Evolutionary conservation across 148 eudicot species (phyloP).

Genomic region (Rhododendron ferrugineum): DNA sequence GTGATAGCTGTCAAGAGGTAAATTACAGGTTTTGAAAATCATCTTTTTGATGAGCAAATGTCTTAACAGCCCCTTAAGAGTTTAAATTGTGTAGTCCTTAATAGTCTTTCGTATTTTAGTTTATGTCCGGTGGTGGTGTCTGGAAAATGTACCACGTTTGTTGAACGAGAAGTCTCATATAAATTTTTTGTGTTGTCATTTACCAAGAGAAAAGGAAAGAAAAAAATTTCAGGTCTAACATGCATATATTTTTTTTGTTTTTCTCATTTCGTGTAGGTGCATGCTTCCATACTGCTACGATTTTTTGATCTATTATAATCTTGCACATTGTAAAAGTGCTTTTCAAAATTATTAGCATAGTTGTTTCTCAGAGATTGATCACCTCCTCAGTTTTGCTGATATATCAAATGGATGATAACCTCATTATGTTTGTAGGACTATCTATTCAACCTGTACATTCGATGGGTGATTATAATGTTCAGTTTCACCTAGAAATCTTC

Average conservation of each 20-base stretch:
- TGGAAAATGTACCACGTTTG: background rate
- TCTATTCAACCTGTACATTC: background rate
- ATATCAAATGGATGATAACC: background rate
- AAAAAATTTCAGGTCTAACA: background rate
- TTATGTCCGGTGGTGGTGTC: background rate
- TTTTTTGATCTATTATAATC: background rate
- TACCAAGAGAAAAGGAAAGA: background rate
- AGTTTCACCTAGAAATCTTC: background rate
- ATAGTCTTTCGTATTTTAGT: background rate
- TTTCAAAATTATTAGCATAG: background rate
- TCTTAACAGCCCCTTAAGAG: background rate
- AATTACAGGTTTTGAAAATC: background rate
- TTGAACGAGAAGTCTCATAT: background rate
- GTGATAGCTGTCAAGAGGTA: constrained; percentile 73
- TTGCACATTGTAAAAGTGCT: background rate
- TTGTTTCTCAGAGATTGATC: background rate
- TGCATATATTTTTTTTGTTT: background rate
- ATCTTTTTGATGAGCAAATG: background rate
- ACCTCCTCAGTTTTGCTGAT: background rate
- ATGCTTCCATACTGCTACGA: background rate
- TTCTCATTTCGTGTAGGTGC: background rate
- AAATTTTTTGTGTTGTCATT: background rate
- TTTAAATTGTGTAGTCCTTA: background rate
- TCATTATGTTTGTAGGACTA: background rate
- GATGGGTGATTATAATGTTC: background rate